phyloP scores from a whole-genome alignment of 2,329 filamentous ascomycete species.

The Fusarium albosuccineum region DNA sequence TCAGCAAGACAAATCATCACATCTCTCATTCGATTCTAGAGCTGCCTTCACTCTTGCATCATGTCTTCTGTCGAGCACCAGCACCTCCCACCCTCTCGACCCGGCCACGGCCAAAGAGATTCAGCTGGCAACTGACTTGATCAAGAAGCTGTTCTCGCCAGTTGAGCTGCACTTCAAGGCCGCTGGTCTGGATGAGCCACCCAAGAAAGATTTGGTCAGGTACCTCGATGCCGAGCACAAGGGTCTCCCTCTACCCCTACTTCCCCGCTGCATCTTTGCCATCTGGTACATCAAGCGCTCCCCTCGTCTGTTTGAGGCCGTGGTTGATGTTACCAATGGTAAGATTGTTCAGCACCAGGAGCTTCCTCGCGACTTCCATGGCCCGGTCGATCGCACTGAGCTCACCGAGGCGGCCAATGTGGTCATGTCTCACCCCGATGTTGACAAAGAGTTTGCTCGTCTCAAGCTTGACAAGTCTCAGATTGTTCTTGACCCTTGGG shows the following conservation, averaged over 20 bases:
- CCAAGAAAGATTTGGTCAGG: slow-evolving; percentile 12
- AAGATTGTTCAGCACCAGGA: slow-evolving; percentile 22
- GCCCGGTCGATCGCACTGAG: slow-evolving; percentile 22
- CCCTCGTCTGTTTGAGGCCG: slow-evolving; percentile 24
- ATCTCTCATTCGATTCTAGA: background rate
- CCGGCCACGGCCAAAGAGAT: slow-evolving; percentile 28
- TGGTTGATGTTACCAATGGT: slow-evolving; percentile 23
- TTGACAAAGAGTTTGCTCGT: slow-evolving; percentile 21
- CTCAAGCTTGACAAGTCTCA: slow-evolving; percentile 7
- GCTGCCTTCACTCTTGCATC: background rate
- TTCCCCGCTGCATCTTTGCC: slow-evolving; percentile 20
- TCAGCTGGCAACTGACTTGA: slow-evolving; percentile 11
- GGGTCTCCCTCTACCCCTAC: slow-evolving; percentile 7
- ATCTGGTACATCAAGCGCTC: slow-evolving; percentile 31
- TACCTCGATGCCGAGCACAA: slow-evolving; percentile 27
- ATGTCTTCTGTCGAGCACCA: slow-evolving; percentile 12
- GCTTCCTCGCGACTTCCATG: slow-evolving; percentile 28
- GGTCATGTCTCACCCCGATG: slow-evolving; percentile 18
- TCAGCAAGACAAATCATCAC: background rate
- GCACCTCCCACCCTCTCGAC: slow-evolving; percentile 22
- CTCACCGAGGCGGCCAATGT: slow-evolving; percentile 14
- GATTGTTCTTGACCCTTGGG: slow-evolving; percentile 29
- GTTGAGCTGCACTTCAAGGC: slow-evolving; percentile 32
- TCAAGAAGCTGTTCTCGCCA: slow-evolving; percentile 18
- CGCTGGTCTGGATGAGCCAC: slow-evolving; percentile 21